Base-by-base conservation (phyloP, 331 rosid species). In the Saraca asoca region DNA sequence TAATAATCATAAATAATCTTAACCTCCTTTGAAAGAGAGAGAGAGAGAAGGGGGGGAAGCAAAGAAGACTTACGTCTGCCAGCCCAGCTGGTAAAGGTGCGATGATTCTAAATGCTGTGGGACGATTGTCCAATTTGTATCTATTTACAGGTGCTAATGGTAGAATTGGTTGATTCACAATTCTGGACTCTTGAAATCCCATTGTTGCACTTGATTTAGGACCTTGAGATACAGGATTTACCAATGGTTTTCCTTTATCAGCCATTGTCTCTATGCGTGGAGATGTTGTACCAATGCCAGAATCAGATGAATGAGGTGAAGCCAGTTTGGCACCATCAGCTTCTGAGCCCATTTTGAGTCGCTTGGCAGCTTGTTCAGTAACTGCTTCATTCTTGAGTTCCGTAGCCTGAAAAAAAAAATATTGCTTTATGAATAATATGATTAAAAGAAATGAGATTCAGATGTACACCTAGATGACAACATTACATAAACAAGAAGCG, bases 71-170 rank as follows among this genome's bases (percentile, higher is more conserved):
- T 85, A 93, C 98, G 78, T 80, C 83, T 48, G 88, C 83, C 72
- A 93, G 77, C 74, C 91, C 94, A 37, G 63, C 64, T 7, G 96
- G 96, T 78, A 93, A 84, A 67, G 96, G 96, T 7, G 96, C 83
- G 62, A 79, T 58, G 81, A 93, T 79, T 80, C 75, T 86, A 78
- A 93, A 93, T 59, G 83, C 88, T 50, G 91, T 71, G 34, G 95
- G 90, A 67, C 89, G 95, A 62, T 88, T 84, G 72, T 88, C 96
- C 78, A 85, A 70, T 82, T 89, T 92, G 85, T 83, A 86, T 81
- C 91, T 82, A 69, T 87, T 90, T 62, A 76, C 70, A 69, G 85
- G 76, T 61, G 79, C 67, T 70, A 73, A 55, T 54, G 88, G 83
- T 64, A 77, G 87, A 74, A 71, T 49, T 19, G 83, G 78, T 50